Conservation (phyloP, 192 early-diverging fungal species). For the Mortierella hygrophila region DNA sequence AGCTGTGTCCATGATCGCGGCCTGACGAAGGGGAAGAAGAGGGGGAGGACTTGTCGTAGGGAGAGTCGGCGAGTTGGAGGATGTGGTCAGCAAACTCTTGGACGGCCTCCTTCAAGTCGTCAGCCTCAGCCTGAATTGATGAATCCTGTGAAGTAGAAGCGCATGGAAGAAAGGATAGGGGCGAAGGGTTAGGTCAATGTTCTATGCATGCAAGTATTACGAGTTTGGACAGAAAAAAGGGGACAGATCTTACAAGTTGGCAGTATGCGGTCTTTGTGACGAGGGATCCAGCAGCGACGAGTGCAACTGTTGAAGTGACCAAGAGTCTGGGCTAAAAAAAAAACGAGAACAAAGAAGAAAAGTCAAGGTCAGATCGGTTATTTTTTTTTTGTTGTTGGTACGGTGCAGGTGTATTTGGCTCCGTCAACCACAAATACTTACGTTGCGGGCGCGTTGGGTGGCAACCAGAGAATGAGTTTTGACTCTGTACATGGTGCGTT, state of each 20-base stretch:
- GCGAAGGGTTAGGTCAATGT: not conserved
- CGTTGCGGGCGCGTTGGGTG: conserved; percentile 30
- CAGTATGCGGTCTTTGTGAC: conserved; percentile 16
- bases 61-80: conserved; percentile 36
- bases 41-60: conserved; percentile 10
- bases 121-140: conserved; percentile 25
- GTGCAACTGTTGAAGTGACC: conserved; percentile 13
- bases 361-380: not conserved
- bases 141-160: conserved; percentile 15
- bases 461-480: conserved; percentile 22
- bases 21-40: conserved; percentile 15
- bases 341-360: not conserved
- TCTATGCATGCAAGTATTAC: too few species aligned
- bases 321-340: conserved; percentile 22
- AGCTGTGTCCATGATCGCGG: conserved; percentile 20
- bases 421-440: not conserved
- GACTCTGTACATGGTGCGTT: conserved; percentile 28
- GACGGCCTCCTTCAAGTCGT: conserved; percentile 40
- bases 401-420: not conserved
- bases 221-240: too few species aligned
- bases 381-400: not conserved
- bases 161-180: not conserved
- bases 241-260: conserved; percentile 30
- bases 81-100: conserved; percentile 48
- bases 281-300: conserved; percentile 5